Evolutionary conservation across 805 yeast genomes (phyloP).

Genomic region (Lachancea meyersii): DNA sequence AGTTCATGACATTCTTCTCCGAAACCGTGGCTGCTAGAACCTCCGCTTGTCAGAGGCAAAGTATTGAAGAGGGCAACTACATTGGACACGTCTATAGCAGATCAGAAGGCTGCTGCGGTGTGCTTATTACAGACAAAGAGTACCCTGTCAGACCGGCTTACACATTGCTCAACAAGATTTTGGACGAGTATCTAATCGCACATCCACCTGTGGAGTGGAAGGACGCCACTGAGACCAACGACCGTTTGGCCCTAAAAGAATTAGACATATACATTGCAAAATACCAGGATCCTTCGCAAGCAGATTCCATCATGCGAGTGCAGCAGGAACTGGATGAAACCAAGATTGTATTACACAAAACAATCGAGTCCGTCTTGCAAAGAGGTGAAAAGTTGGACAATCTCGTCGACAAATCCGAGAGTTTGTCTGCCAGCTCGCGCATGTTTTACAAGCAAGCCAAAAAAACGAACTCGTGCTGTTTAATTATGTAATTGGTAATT

Average conservation of each 20-base stretch:
- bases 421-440: constrained; percentile 77
- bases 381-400: constrained; percentile 95
- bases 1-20: constrained; percentile 91
- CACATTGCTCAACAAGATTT: constrained; percentile 79
- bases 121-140: constrained; percentile 86
- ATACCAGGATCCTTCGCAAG: constrained; percentile 96
- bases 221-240: constrained; percentile 39
- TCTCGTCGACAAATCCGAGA: constrained; percentile 91
- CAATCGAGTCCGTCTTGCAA: constrained; percentile 88
- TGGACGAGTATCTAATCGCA: constrained; percentile 82
- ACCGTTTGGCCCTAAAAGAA: constrained; percentile 34
- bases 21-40: constrained; percentile 90
- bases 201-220: constrained; percentile 75
- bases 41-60: constrained; percentile 81
- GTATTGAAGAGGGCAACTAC: constrained; percentile 86
- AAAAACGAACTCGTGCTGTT: constrained; percentile 87
- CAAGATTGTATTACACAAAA: constrained; percentile 90
- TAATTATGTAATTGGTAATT: constrained; percentile 44
- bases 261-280: constrained; percentile 66
- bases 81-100: constrained; percentile 89
- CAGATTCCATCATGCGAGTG: constrained; percentile 93
- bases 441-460: constrained; percentile 97
- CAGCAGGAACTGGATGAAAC: constrained; percentile 98
- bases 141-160: constrained; percentile 97
- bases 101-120: constrained; percentile 86